These are phyloP conservation scores for Marasmius oreades DNA, from an alignment of 1,284 basidiomycete species.

Conservation along the genomic window DNA sequence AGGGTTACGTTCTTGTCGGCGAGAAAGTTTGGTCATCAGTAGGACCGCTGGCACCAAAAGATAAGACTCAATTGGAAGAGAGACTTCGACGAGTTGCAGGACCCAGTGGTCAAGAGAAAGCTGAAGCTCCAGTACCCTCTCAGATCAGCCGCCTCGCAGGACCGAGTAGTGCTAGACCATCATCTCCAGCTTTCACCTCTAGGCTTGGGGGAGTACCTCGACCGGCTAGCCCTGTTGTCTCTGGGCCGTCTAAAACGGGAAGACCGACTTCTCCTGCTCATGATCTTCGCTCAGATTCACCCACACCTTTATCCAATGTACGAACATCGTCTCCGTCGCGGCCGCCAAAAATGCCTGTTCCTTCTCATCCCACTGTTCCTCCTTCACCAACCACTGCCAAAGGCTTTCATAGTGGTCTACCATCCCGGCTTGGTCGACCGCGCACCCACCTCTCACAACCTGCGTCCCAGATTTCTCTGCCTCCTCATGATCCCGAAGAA, in stretches of 20 bases:
- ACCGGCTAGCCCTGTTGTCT: slow-evolving; percentile 61
- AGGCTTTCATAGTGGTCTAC: slow-evolving; percentile 62
- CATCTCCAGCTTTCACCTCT: slow-evolving; percentile 46
- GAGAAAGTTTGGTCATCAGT: slow-evolving; percentile 85
- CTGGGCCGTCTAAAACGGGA: slow-evolving; percentile 48
- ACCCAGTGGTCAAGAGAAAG: slow-evolving; percentile 49
- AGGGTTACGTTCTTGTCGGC: slow-evolving; percentile 80
- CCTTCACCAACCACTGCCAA: slow-evolving; percentile 44
- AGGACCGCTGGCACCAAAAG: slow-evolving; percentile 77
- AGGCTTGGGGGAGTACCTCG: slow-evolving; percentile 48
- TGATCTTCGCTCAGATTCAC: slow-evolving; percentile 48
- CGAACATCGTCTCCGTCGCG: slow-evolving; percentile 51
- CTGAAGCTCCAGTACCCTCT: slow-evolving; percentile 34
- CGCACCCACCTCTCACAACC: slow-evolving; percentile 37
- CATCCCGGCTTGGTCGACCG: slow-evolving; percentile 66
- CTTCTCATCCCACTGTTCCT: slow-evolving; percentile 30
- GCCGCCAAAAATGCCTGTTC: slow-evolving; percentile 18
- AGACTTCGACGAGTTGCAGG: slow-evolving; percentile 79
- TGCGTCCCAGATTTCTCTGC: slow-evolving; percentile 19
- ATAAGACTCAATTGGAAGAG: slow-evolving; percentile 90
- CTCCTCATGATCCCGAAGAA: slow-evolving; percentile 21
- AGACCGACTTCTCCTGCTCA: slow-evolving; percentile 62
- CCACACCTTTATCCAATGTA: slow-evolving; percentile 34
- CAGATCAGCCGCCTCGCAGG: slow-evolving; percentile 55
- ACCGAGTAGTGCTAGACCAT: slow-evolving; percentile 42